A percentile compares a stretch with the other conserved stretches of the same genome.
Conservation (phyloP, 306 rosid species). For the Styphnolobium japonicum region DNA sequence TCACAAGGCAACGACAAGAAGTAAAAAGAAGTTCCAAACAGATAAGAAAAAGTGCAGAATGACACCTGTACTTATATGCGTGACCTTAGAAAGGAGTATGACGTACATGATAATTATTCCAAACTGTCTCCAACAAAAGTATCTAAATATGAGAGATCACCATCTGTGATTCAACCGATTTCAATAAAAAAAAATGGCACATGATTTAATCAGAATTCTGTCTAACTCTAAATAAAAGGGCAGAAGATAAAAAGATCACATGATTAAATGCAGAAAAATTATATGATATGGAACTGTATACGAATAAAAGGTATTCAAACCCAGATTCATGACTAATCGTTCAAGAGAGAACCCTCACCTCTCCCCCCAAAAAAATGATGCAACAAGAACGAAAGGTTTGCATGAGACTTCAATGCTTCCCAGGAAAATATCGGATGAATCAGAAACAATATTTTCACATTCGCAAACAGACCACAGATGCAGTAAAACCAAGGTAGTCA, state of each 20-base stretch:
- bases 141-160: constrained; percentile 71
- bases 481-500: background rate
- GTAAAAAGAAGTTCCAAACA: constrained; percentile 41
- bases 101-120: constrained; percentile 81
- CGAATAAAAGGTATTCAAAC: constrained; percentile 3
- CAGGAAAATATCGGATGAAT: background rate
- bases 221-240: constrained; percentile 28
- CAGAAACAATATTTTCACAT: background rate
- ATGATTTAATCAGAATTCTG: constrained; percentile 44
- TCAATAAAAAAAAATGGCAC: constrained; percentile 45
- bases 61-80: constrained; percentile 83
- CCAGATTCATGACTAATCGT: background rate
- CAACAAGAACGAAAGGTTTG: background rate
- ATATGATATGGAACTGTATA: background rate
- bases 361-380: background rate
- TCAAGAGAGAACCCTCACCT: background rate
- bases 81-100: constrained; percentile 81
- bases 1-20: constrained; percentile 31
- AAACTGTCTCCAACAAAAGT: constrained; percentile 86
- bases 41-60: constrained; percentile 79
- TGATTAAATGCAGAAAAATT: background rate
- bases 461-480: background rate
- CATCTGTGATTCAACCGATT: constrained; percentile 64
- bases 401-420: background rate
- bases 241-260: constrained; percentile 8